phyloP scores from a whole-genome alignment of 2,329 filamentous ascomycete genomes.

The Colletotrichum sansevieriae region DNA sequence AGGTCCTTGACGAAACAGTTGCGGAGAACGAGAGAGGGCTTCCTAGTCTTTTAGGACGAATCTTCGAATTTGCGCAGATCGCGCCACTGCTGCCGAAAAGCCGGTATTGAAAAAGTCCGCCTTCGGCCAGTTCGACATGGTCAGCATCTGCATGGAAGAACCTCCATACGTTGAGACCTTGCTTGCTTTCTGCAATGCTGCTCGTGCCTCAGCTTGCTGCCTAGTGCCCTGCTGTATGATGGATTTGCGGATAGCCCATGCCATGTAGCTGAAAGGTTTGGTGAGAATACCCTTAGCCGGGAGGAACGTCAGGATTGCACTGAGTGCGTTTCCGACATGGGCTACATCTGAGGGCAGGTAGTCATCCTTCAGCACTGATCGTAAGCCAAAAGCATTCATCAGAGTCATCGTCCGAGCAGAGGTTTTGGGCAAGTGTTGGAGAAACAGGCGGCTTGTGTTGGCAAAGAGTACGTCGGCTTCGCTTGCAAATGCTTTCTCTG shows the following conservation, averaged over 20 bases:
- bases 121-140: conserved; percentile 54
- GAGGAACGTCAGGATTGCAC: conserved; percentile 8
- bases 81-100: conserved; percentile 50
- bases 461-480: background rate
- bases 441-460: background rate
- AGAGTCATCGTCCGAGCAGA: background rate
- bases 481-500: background rate
- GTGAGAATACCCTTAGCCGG: conserved; percentile 37
- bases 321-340: conserved; percentile 1
- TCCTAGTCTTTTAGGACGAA: background rate
- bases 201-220: conserved; percentile 47
- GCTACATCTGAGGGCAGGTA: background rate
- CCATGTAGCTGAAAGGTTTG: conserved; percentile 46
- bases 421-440: background rate
- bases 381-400: background rate
- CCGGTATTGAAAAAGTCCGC: conserved; percentile 52
- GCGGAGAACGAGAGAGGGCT: background rate
- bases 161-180: conserved; percentile 47
- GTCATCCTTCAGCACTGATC: background rate
- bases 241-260: conserved; percentile 47
- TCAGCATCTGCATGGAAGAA: conserved; percentile 48
- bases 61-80: background rate
- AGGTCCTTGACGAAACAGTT: background rate
- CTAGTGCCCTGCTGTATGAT: conserved; percentile 51
- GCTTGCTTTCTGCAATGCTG: background rate